phyloP scores from a whole-genome alignment of 345 rosid species.

The Rhodamnia rubescens region DNA sequence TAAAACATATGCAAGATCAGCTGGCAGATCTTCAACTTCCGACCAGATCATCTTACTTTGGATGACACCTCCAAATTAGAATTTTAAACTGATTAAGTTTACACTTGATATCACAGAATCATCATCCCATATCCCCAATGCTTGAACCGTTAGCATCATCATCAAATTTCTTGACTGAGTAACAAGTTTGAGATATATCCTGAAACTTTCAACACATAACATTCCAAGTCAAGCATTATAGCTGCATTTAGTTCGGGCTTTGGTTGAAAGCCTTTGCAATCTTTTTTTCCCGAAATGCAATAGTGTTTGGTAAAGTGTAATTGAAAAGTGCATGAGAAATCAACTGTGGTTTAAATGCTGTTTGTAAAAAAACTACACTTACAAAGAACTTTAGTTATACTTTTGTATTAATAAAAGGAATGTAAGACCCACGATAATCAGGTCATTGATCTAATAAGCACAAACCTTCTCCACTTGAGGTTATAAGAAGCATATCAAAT shows the following conservation, averaged over 20 bases:
- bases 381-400: neutral
- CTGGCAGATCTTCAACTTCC: neutral
- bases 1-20: neutral
- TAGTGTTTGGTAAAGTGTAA: neutral
- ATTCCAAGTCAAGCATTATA: neutral
- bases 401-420: neutral
- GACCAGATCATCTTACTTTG: neutral
- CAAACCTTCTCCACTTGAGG: neutral
- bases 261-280: neutral
- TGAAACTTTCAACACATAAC: neutral
- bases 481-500: neutral
- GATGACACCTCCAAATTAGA: neutral
- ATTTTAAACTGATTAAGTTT: neutral
- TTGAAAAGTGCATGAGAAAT: neutral
- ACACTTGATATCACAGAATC: neutral
- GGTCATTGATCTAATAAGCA: neutral
- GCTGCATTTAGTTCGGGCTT: neutral
- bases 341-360: neutral
- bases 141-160: neutral
- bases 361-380: neutral
- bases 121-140: neutral
- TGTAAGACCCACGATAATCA: neutral
- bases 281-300: neutral
- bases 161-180: neutral
- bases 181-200: neutral